Evolutionary conservation across 2,329 filamentous ascomycete genomes (phyloP), one percentile per base, ranked within the genome.

Genomic region (Fonsecaea monophora): DNA sequence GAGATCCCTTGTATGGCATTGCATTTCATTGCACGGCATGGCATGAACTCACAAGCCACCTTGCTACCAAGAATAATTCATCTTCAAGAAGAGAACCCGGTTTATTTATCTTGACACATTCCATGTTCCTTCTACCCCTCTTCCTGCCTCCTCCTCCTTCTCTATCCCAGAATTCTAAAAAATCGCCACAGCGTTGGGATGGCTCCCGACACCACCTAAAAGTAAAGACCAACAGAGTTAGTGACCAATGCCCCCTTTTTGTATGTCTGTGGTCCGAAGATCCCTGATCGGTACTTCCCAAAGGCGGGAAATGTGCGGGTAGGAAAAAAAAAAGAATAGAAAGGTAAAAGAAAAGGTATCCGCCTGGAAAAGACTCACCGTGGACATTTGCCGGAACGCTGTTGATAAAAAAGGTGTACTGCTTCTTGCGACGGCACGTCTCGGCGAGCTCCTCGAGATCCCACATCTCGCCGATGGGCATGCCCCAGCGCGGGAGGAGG

Each of bases 401-500:
- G 6, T 77, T 78, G 69, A 81, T 59, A 64, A 81, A 81, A 55
- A 81, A 80, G 7, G 73, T 74, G 73, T 75, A 81, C 67, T 74
- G 74, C 10, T 74, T 74, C 54, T 72, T 48, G 67, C 75, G 73
- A 58, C 74, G 70, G 72, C 78, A 80, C 55, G 74, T 74, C 50
- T 56, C 66, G n/a, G 76, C 75, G 55, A 81, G 60, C 21, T 35
- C 68, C 64, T 81, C 78, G 67, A 81, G 70, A 77, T 81, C 76
- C 75, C 78, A 79, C 78, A 81, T 80, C 71, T 81, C 79, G 1
- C 79, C 79, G 65, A 81, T 64, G 37, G 78, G 79, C 74, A 78
- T 77, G 1, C 79, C 79, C 79, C 79, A 81, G 13, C 80, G 66
- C 38, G 78, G 75, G 40, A 81, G 61, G 35, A 81, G 72, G 66